phyloP scores from a whole-genome alignment of 2,329 filamentous ascomycete genomes.

The Scedosporium aurantiacum region DNA sequence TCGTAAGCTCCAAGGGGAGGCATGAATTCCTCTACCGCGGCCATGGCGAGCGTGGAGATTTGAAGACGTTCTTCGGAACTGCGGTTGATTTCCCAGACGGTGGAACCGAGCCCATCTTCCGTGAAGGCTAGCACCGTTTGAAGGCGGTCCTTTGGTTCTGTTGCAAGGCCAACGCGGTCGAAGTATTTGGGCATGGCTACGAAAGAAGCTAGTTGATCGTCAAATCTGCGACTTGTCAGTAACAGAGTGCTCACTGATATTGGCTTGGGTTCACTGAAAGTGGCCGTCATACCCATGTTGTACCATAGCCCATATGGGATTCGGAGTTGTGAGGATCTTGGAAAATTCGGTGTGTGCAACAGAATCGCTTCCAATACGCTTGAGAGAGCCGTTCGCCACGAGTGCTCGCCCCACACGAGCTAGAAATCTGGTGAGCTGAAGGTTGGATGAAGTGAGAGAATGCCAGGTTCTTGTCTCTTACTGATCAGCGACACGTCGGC shows the following conservation, averaged over 20 bases:
- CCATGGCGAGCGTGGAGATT: slow-evolving; percentile 19
- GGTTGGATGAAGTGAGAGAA: too few species aligned
- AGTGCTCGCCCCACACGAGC: neutral
- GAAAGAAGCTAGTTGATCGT: slow-evolving; percentile 14
- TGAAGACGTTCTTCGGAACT: slow-evolving; percentile 14
- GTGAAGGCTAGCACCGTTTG: slow-evolving; percentile 19
- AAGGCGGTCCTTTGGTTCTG: slow-evolving; percentile 17
- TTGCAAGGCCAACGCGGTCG: slow-evolving; percentile 16
- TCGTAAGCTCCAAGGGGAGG: neutral
- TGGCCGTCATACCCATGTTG: neutral
- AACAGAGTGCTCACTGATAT: neutral
- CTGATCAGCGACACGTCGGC: slow-evolving; percentile 17
- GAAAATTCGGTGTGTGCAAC: neutral
- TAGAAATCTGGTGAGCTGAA: neutral
- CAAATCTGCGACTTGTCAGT: slow-evolving; percentile 12
- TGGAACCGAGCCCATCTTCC: slow-evolving; percentile 16
- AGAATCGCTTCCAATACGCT: neutral
- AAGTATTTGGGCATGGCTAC: slow-evolving; percentile 21
- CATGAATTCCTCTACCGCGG: slow-evolving; percentile 11
- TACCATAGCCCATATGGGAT: neutral
- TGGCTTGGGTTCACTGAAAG: neutral
- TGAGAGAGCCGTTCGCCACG: neutral
- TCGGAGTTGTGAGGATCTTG: neutral
- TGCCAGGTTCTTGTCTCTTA: neutral
- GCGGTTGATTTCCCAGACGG: slow-evolving; percentile 21